A percentile compares a stretch with the other conserved stretches of the same genome.
phyloP scores from a whole-genome alignment of 2,329 filamentous ascomycete species.

The Colletotrichum filicis region DNA sequence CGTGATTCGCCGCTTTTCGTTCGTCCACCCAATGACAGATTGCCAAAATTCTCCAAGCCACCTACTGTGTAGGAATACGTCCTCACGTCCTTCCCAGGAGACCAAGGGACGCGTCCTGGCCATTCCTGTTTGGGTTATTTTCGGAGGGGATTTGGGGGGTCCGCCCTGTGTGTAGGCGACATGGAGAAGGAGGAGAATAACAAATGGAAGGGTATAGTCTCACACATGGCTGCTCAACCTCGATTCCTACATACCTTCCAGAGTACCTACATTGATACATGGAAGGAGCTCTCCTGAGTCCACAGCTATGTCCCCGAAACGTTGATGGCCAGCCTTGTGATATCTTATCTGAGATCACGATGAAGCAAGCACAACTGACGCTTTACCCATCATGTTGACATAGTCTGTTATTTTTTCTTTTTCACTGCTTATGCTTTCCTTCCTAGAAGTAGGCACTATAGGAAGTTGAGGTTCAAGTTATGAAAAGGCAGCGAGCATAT shows the following conservation, averaged over 20 bases:
- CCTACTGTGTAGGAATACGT: not conserved
- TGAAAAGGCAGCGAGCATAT: not conserved
- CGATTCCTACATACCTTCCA: not conserved
- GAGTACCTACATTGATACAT: not conserved
- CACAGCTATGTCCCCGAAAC: too few relatives aligned
- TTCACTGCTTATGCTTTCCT: too few relatives aligned
- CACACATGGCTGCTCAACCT: not conserved
- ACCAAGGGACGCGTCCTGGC: constrained; percentile 26
- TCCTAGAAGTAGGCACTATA: too few relatives aligned
- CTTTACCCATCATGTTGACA: not conserved
- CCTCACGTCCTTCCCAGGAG: constrained; percentile 8
- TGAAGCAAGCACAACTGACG: not conserved
- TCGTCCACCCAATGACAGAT: constrained; percentile 16
- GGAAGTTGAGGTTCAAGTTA: not conserved
- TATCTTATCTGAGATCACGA: not conserved
- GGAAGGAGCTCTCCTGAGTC: not conserved
- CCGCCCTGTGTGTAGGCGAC: constrained; percentile 3
- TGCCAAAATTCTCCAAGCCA: constrained; percentile 34
- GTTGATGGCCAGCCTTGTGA: not conserved
- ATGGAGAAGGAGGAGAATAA: not conserved
- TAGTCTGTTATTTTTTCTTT: too few relatives aligned
- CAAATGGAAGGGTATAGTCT: not conserved
- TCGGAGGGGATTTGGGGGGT: not conserved
- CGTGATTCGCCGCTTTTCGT: constrained; percentile 26
- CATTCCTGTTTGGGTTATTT: constrained; percentile 10